Conservation (phyloP, 2,329 filamentous ascomycete species). For the Fusarium nisikadoi region DNA sequence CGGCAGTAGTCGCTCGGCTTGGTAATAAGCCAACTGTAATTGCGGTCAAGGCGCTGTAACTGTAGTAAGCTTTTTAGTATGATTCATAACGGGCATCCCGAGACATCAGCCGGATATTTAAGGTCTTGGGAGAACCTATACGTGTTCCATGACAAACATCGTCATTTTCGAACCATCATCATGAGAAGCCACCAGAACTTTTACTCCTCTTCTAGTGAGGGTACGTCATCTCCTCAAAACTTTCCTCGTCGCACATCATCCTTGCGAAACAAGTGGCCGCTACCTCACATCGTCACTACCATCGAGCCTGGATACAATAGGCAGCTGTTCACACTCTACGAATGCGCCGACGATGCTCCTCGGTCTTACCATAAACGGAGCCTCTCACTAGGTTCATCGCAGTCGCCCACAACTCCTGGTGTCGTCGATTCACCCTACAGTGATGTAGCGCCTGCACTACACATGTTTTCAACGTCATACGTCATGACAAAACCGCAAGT, state of each 20-base stretch:
- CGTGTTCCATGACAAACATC: neutral
- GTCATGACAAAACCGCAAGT: neutral
- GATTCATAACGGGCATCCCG: neutral
- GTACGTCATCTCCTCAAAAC: fast-evolving
- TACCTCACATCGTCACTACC: neutral
- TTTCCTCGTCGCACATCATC: neutral
- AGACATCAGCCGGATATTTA: neutral
- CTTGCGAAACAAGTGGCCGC: too few relatives aligned
- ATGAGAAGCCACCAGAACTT: neutral
- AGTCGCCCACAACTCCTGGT: neutral
- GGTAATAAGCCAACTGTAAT: neutral
- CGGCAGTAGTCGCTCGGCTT: neutral
- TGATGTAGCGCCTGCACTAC: neutral
- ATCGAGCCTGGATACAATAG: neutral
- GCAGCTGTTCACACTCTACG: neutral
- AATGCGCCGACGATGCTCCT: neutral
- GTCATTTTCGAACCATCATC: neutral
- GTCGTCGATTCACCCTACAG: neutral
- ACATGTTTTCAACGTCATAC: neutral
- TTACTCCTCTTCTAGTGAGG: neutral
- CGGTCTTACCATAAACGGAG: neutral
- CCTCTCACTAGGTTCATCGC: neutral
- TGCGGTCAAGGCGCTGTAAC: neutral
- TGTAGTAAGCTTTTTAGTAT: too few relatives aligned
- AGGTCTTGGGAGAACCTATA: neutral